These are phyloP conservation scores for Penicillium bovifimosum DNA, from an alignment of 495 filamentous ascomycete genomes.

Conservation along the genomic window DNA sequence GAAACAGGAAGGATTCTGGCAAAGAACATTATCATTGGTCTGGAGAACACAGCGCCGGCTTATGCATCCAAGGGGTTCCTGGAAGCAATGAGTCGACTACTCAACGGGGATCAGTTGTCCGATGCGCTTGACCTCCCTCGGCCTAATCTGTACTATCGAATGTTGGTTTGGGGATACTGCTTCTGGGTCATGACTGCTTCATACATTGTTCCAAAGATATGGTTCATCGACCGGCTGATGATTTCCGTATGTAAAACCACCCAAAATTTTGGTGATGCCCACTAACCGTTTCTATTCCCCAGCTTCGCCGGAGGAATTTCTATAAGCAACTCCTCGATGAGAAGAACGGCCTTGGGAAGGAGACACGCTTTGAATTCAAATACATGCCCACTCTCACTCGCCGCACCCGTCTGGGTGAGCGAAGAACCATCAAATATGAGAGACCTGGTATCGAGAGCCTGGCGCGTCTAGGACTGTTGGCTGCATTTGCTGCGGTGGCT, in stretches of 20 bases:
- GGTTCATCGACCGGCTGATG: conserved; percentile 52
- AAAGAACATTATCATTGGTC: conserved; percentile 65
- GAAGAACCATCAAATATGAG: conserved; percentile 19
- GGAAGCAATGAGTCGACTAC: conserved; percentile 58
- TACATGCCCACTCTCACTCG: conserved; percentile 51
- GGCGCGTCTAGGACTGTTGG: conserved; percentile 26
- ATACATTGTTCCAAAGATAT: conserved; percentile 51
- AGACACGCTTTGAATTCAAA: conserved; percentile 58
- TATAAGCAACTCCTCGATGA: conserved; percentile 50
- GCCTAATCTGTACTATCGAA: conserved; percentile 51
- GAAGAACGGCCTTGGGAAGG: conserved; percentile 51
- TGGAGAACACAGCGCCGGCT: conserved; percentile 57
- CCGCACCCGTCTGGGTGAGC: conserved; percentile 29
- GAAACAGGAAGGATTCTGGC: conserved; percentile 56
- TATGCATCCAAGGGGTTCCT: conserved; percentile 60
- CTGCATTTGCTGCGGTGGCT: conserved; percentile 15
- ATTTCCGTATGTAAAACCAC: conserved; percentile 37
- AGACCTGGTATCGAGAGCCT: conserved; percentile 26
- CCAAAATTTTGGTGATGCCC: not conserved
- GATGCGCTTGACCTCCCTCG: conserved; percentile 55
- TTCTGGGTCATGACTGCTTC: conserved; percentile 53
- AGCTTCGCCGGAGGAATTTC: conserved; percentile 48
- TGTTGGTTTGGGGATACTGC: conserved; percentile 62
- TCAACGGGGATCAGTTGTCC: conserved; percentile 59
- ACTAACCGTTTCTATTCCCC: not conserved